Evolutionary conservation across 805 yeast species (phyloP).

Genomic region (Geotrichum ghanense): DNA sequence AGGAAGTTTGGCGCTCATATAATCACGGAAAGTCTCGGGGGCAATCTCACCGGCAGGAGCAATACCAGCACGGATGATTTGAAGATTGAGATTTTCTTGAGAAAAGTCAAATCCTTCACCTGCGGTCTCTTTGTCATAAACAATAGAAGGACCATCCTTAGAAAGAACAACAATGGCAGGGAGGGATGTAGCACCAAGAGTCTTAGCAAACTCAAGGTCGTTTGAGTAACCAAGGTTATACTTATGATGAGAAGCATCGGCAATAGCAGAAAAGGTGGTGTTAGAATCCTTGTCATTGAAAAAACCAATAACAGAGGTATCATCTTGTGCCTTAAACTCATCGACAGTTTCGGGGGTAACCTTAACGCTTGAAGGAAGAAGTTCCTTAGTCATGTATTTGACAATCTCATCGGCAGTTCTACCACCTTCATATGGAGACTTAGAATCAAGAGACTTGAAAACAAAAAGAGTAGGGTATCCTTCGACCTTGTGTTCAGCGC

Average conservation of each 20-base stretch:
- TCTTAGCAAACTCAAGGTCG: constrained; percentile 31
- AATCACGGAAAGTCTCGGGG: constrained; percentile 64
- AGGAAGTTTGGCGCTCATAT: constrained; percentile 65
- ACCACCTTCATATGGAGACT: constrained; percentile 67
- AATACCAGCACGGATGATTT: constrained; percentile 51
- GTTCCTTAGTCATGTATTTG: constrained; percentile 70
- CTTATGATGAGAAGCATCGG: constrained; percentile 52
- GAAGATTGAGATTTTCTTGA: constrained; percentile 31
- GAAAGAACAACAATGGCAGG: constrained; percentile 40
- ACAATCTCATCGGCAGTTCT: constrained; percentile 73
- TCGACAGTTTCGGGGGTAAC: constrained; percentile 40
- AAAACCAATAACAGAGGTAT: constrained; percentile 37
- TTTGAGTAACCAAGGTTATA: constrained; percentile 43
- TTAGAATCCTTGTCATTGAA: constrained; percentile 42
- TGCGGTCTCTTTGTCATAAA: constrained; percentile 15
- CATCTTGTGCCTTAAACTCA: constrained; percentile 33
- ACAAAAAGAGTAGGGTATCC: constrained; percentile 82
- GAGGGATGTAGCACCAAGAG: constrained; percentile 27
- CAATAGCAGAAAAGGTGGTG: constrained; percentile 50
- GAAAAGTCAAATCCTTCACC: constrained; percentile 22
- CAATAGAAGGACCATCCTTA: constrained; percentile 25
- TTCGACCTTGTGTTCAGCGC: constrained; percentile 50
- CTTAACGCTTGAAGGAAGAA: constrained; percentile 62
- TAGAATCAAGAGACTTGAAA: constrained; percentile 29
- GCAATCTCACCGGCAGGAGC: constrained; percentile 84